Base-by-base conservation (phyloP, 2,329 filamentous ascomycete species). In the Colletotrichum sp. region DNA sequence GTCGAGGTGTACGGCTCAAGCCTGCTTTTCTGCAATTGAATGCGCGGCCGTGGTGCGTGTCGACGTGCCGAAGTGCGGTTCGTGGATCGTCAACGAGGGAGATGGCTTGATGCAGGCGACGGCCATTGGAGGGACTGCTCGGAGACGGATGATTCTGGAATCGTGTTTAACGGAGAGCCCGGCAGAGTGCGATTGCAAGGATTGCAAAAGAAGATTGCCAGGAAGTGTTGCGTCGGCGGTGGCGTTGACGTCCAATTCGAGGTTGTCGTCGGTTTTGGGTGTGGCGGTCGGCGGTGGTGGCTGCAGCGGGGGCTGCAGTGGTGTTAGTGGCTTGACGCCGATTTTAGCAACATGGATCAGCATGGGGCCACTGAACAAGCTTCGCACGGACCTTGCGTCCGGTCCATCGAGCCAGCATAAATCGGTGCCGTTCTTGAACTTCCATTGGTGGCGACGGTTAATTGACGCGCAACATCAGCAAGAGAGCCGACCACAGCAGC, bases 1-100 rank as follows among this genome's bases (percentile, higher is more conserved):
- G 8, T 9, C 6, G 36, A 1, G 19, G 4, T 44, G 36, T 9
- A 8, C 6, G 34, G 8, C 1, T 36, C 0, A 0, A 19, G 16
- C 1, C 2, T 44, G 36, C 16, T 2, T 19, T 19, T 44, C 6
- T 44, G 36, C 36, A 11, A 44, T 6, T 44, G 16, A 11, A 44
- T 44, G n/a, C 8, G 16, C 5, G 36, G 36, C 36, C 5, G 36
- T 44, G 36, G 5, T 44, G 16, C 16, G 36, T 11, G 36, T 44
- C 16, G 36, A 19, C 16, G 8, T 19, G 2, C 8, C 8, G 16
- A 44, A 0, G 16, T 44, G 36, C 4, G 16, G 16, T 19, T 19
- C 8, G 5, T 11, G 16, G 16, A 44, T 19, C 16, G 36, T 44
- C 16, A 44, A 2, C 2, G 5, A 44, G 36, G 36, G 36, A 39